Evolutionary conservation across 2,329 filamentous ascomycete species (phyloP).

Genomic region (Aspergillus arachidicola): DNA sequence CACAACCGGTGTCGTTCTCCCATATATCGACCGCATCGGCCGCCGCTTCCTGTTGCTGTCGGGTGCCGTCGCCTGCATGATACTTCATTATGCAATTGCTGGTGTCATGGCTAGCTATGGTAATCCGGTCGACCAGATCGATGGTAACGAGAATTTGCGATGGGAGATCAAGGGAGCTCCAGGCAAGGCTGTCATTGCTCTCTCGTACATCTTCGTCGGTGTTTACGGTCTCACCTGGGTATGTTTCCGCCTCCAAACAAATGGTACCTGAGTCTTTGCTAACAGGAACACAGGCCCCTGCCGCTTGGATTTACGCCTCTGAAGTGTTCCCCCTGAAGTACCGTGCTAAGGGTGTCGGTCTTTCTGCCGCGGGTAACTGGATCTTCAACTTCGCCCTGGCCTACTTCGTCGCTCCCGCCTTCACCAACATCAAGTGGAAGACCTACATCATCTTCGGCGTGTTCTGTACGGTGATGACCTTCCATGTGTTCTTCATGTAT

Average conservation of each 20-base stretch:
- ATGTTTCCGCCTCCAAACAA: constrained; percentile 34
- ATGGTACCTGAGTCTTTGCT: not conserved
- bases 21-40: constrained; percentile 54
- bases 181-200: constrained; percentile 64
- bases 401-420: constrained; percentile 61
- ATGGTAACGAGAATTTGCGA: constrained; percentile 49
- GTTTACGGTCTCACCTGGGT: constrained; percentile 42
- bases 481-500: constrained; percentile 69
- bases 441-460: constrained; percentile 77
- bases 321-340: constrained; percentile 67
- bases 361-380: constrained; percentile 65
- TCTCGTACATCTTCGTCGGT: constrained; percentile 58
- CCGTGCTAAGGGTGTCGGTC: constrained; percentile 65
- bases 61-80: constrained; percentile 51
- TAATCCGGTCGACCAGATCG: constrained; percentile 47
- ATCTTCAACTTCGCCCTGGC: constrained; percentile 60
- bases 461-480: constrained; percentile 68
- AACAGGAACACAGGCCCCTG: constrained; percentile 49
- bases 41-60: constrained; percentile 51
- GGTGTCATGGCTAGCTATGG: constrained; percentile 56
- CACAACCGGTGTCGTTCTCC: constrained; percentile 54
- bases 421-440: constrained; percentile 60
- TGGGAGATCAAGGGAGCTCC: constrained; percentile 53
- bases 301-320: constrained; percentile 61
- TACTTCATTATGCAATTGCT: constrained; percentile 57